Base-by-base conservation (phyloP, 2,329 filamentous ascomycete species). In the Hypoxylon sp. region DNA sequence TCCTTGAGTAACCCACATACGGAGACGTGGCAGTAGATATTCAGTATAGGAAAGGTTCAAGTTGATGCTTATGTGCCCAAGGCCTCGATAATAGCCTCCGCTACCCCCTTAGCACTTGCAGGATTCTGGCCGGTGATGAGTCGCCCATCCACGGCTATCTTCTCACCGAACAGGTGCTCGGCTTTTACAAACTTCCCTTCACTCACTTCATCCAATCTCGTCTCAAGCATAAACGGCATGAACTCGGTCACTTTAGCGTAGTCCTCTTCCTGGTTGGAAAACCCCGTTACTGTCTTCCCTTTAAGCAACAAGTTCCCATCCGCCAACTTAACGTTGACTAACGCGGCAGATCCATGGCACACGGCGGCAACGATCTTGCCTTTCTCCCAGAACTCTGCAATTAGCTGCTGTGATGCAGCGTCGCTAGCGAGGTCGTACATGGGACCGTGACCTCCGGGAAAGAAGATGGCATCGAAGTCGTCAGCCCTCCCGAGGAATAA, bases 81-180 rank as follows among this genome's bases (percentile, higher is more conserved):
- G 13, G 5, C 34, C 34, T 5, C 34, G 13, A 38, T 38, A 14
- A 38, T 38, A 6, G 34, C 34, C 14, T 38, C 34, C 13, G 34
- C 34, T 1, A 38, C 13, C 34, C 34, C 34, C 34, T n/a, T 38
- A 14, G 34, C 34, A 38, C 34, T 38, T n/a, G 13, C 34, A 6
- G 34, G 34, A 38, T 38, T 38, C 34, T 38, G 34, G 34, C 34
- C 34, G 34, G 34, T 38, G 34, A 38, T 38, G 34, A 38, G 34
- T 38, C 34, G 34, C 14, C 34, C 14, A 38, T 38, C 34, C 11
- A 38, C 34, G 14, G 14, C 34, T 38, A 38, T 14, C 34, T 38
- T 38, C 34, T 38, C 13, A 14, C 14, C 13, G 14, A 38, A 38
- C 34, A 17, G 5, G 36, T 17, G 36, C 36, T 41, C 36, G n/a